Conservation (phyloP, 768 basidiomycete genomes). For the Boletellus sp. region DNA sequence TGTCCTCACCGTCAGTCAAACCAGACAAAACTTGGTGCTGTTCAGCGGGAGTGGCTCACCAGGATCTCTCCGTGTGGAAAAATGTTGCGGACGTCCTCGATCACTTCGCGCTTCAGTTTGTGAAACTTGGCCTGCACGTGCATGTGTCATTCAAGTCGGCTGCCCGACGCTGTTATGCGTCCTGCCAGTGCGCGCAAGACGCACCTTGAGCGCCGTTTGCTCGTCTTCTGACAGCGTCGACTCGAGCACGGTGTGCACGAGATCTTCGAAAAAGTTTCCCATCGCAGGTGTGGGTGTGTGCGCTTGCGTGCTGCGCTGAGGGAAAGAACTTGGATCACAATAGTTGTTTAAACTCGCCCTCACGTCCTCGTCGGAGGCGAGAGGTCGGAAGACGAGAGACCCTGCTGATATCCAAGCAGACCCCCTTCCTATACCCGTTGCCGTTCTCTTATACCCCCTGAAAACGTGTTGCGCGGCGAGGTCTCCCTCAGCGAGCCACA, state of each 20-base stretch:
- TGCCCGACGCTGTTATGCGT: background rate
- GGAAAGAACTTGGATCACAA: no score
- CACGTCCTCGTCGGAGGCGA: no score
- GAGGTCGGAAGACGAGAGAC: no score
- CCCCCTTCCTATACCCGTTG: no score
- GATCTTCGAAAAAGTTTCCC: slow-evolving; percentile 32
- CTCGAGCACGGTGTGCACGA: slow-evolving; percentile 20
- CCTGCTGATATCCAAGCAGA: no score
- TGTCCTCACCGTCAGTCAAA: background rate
- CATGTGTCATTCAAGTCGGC: background rate
- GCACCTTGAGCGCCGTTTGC: slow-evolving; percentile 24
- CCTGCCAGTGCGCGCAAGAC: background rate
- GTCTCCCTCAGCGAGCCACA: no score
- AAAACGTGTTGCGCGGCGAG: no score
- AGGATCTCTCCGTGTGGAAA: slow-evolving; percentile 30
- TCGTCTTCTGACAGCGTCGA: slow-evolving; percentile 21
- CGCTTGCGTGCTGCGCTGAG: no score
- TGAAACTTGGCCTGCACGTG: slow-evolving; percentile 26
- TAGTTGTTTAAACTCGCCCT: no score
- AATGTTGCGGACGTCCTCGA: slow-evolving; percentile 24
- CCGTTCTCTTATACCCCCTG: no score
- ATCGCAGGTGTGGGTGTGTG: slow-evolving; percentile 2
- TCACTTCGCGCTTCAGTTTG: slow-evolving; percentile 28
- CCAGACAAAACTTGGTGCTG: background rate
- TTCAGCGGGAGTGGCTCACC: slow-evolving; percentile 9